Percentiles rank a stretch among this genome's conserved stretches.
These are phyloP conservation scores for Pyrenochaeta sp. DNA, from an alignment of 2,329 filamentous ascomycete genomes.

Conservation along the genomic window DNA sequence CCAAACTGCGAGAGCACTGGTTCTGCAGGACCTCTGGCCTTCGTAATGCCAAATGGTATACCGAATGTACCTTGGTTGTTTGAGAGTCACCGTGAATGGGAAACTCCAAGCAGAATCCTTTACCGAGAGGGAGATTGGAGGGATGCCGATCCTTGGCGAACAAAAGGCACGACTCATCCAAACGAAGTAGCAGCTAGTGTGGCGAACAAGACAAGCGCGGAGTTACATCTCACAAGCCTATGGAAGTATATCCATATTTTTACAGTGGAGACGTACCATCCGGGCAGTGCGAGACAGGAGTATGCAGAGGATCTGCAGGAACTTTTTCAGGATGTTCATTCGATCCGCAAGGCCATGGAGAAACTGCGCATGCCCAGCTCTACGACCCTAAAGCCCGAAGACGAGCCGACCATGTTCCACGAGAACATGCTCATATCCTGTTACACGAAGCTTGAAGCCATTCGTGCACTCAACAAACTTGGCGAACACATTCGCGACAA, in stretches of 20 bases:
- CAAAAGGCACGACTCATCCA: not conserved
- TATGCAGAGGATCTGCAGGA: not conserved
- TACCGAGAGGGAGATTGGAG: constrained; percentile 12
- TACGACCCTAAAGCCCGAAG: constrained; percentile 14
- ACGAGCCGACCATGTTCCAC: constrained; percentile 28
- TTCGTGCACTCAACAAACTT: constrained; percentile 22
- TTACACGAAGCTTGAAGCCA: constrained; percentile 35
- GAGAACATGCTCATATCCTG: constrained; percentile 33
- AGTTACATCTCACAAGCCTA: not conserved
- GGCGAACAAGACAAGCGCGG: constrained; percentile 5
- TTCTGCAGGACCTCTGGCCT: constrained; percentile 5
- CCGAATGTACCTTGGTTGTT: constrained; percentile 16
- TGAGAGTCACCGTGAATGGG: constrained; percentile 10
- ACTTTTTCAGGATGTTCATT: constrained; percentile 6
- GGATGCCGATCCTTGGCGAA: not conserved
- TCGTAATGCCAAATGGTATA: constrained; percentile 23
- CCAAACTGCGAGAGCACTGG: constrained; percentile 28
- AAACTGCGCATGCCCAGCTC: constrained; percentile 10
- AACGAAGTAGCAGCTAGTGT: not conserved
- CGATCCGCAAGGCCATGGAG: constrained; percentile 20
- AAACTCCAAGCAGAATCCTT: constrained; percentile 18
- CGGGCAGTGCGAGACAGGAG: not conserved
- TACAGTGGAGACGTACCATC: not conserved
- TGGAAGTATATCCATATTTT: constrained; percentile 2
- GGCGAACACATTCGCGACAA: constrained; percentile 23